Evolutionary conservation across 768 basidiomycete genomes (phyloP).

Genomic region (Lentinus tigrinus): DNA sequence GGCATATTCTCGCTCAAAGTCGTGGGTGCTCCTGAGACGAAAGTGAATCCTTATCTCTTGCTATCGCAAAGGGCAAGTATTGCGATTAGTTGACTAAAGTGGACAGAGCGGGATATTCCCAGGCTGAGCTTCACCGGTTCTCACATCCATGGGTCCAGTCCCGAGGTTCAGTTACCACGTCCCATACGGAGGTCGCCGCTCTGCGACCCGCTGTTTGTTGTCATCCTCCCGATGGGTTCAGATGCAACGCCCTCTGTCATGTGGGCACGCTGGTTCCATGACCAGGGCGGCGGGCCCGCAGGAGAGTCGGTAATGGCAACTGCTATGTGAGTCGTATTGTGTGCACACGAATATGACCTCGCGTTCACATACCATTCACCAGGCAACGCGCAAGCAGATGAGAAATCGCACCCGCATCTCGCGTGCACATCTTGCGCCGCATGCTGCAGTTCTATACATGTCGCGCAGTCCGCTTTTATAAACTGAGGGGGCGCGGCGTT

Average conservation of each 20-base stretch:
- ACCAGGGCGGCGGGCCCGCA: no score
- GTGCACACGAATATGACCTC: no score
- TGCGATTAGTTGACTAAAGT: conserved; percentile 10
- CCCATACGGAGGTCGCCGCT: neutral
- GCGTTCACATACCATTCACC: no score
- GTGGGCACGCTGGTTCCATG: neutral
- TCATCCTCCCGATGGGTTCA: neutral
- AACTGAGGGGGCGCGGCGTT: neutral
- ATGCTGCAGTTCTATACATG: neutral
- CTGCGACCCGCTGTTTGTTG: neutral
- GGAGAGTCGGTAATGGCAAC: no score
- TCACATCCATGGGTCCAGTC: conserved; percentile 4
- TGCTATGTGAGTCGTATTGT: no score
- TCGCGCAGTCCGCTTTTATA: neutral
- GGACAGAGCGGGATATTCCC: conserved; percentile 6
- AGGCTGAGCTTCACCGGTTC: neutral
- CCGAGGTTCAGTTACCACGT: neutral
- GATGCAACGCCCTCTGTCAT: neutral
- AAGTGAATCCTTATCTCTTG: conserved; percentile 3
- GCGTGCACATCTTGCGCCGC: neutral
- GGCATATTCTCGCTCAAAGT: conserved; percentile 5
- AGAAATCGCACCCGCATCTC: no score
- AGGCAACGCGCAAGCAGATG: no score
- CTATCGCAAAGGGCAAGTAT: no score
- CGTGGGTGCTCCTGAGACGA: conserved; percentile 1